Base-by-base conservation (phyloP, 2,329 filamentous ascomycete species). In the Chrysoporthe puriensis region DNA sequence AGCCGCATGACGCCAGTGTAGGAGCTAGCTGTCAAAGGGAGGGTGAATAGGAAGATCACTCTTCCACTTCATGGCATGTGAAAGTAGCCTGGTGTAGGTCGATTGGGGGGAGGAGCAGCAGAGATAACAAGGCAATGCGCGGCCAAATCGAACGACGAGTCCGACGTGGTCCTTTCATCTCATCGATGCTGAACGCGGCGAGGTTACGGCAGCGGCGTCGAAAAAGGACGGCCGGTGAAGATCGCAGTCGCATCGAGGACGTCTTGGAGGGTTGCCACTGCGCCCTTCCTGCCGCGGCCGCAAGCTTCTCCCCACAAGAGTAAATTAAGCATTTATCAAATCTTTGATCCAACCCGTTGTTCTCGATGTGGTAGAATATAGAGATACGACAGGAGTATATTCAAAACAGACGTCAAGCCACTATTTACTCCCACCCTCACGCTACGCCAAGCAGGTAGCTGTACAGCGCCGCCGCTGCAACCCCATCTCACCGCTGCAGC, bases 141-240 rank as follows among this genome's bases (percentile, higher is more conserved):
- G 3, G 14, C n/a, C 18, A n/a, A 34, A 59, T 26, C 21, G 40
- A 43, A 63, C 48, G 36, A 52, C 36, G 48, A 56, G 13, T 9
- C 21, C 9, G 21, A 16, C 16, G 26, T 40, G 43, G 44, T 13
- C 59, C 43, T 50, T 14, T 43, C 26, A 32, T 14, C 13, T 42
- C n/a, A 43, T 40, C 18, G 58, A 48, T 58, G 56, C 34, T 48
- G 63, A 43, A 44, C 56, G 36, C 36, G n/a, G 34, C 43, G 46
- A 64, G 14, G 54, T 64, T 59, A 63, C 66, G 44, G 42, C 66
- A 66, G 63, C 66, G 44, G 50, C 48, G 66, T 62, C 59, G 59
- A 63, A 56, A 56, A 9, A 66, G 62, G 63, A 60, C 63, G 44
- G 42, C 52, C 36, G 52, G 3, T 56, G 63, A 62, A 42, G 59